Evolutionary conservation across 2,329 filamentous ascomycete species (phyloP).

Genomic region (Pochonia chlamydosporia): DNA sequence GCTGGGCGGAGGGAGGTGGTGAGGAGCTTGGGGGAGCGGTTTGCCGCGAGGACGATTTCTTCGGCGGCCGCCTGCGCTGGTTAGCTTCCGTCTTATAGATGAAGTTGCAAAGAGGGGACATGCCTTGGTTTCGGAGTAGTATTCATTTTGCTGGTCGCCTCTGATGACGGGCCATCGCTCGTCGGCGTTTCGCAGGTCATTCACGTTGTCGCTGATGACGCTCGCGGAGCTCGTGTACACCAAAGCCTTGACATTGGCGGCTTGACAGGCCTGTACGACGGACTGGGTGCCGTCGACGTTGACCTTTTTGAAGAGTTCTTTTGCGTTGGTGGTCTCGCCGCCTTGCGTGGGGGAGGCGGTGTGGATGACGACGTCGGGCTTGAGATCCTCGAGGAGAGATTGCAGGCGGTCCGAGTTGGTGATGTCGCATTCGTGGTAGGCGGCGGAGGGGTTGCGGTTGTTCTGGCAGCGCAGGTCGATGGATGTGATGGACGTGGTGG

Average conservation of each 20-base stretch:
- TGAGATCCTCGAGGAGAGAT: constrained; percentile 57
- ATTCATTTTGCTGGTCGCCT: constrained; percentile 65
- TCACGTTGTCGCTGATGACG: constrained; percentile 75
- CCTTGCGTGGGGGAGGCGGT: constrained; percentile 69
- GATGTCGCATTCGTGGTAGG: constrained; percentile 74
- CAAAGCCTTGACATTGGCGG: constrained; percentile 68
- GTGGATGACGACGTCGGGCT: constrained; percentile 83
- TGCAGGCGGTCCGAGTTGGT: constrained; percentile 58
- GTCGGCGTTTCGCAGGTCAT: constrained; percentile 76
- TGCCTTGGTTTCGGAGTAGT: constrained; percentile 90
- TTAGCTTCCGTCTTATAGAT: too few species aligned
- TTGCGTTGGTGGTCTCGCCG: constrained; percentile 44
- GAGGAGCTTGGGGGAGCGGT: constrained; percentile 57
- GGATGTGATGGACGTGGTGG: constrained; percentile 54
- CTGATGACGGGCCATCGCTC: constrained; percentile 75
- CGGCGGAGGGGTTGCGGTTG: constrained; percentile 55
- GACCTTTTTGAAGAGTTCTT: constrained; percentile 67
- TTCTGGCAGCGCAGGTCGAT: constrained; percentile 66
- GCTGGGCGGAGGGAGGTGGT: constrained; percentile 81
- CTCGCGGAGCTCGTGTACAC: constrained; percentile 91
- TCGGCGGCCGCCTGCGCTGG: constrained; percentile 63
- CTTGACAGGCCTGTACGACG: constrained; percentile 67
- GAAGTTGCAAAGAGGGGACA: not conserved
- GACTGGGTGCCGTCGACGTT: constrained; percentile 83
- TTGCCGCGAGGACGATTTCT: constrained; percentile 70